Conservation (phyloP, 1,284 basidiomycete species). For the Leccinum solheimii region DNA sequence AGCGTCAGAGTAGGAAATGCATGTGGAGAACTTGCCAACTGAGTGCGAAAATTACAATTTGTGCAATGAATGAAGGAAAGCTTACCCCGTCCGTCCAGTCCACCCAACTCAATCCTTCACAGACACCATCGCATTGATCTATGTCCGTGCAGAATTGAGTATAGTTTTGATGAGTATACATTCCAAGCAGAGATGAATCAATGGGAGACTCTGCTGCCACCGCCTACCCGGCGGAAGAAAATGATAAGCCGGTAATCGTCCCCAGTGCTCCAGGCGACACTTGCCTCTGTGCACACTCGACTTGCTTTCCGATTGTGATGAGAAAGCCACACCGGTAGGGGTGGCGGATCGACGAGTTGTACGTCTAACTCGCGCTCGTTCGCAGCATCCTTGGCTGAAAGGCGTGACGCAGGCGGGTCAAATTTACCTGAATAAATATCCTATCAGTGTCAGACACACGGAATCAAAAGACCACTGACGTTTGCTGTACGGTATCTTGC, state of each 20-base stretch:
- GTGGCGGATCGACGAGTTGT: constrained; percentile 48
- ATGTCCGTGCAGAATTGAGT: constrained; percentile 78
- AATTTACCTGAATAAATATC: constrained; percentile 58
- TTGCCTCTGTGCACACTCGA: constrained; percentile 80
- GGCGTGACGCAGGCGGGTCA: constrained; percentile 56
- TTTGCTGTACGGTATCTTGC: constrained; percentile 95
- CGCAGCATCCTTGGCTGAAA: constrained; percentile 55
- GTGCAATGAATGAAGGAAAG: background rate
- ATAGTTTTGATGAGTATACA: constrained; percentile 55
- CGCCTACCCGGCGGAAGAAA: constrained; percentile 41
- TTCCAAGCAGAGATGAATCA: constrained; percentile 79
- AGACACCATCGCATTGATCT: constrained; percentile 70
- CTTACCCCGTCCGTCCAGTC: constrained; percentile 78
- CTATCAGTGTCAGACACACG: constrained; percentile 8
- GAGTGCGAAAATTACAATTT: constrained; percentile 51
- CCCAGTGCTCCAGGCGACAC: constrained; percentile 23
- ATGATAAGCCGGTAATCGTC: background rate
- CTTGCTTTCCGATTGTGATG: constrained; percentile 69
- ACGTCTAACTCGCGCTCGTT: constrained; percentile 58
- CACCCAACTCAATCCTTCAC: constrained; percentile 80
- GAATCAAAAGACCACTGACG: constrained; percentile 43
- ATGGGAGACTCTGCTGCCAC: constrained; percentile 88
- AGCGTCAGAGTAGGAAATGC: constrained; percentile 80
- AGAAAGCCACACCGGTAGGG: constrained; percentile 57
- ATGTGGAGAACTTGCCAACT: constrained; percentile 70